Evolutionary conservation across 2,329 filamentous ascomycete species (phyloP).

Genomic region (Cyphellophora europaea): DNA sequence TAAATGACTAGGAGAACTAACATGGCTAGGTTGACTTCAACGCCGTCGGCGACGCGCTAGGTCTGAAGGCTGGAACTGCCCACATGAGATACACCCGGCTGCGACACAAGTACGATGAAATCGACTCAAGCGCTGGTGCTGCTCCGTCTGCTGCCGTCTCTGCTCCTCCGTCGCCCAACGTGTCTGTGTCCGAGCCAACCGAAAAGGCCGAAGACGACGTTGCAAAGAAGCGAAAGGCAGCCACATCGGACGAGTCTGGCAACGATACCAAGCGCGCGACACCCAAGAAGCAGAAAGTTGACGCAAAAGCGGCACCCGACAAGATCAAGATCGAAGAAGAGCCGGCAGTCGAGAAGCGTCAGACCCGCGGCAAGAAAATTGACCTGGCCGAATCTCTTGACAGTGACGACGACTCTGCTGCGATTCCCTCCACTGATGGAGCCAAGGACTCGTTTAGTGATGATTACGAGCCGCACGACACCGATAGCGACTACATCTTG

Average conservation of each 20-base stretch:
- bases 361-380: neutral
- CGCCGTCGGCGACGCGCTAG: conserved; percentile 23
- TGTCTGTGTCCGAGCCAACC: neutral
- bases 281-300: neutral
- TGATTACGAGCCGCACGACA: neutral
- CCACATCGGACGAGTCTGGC: neutral
- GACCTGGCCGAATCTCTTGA: neutral
- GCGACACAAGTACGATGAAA: conserved; percentile 13
- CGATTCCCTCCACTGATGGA: neutral
- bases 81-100: conserved; percentile 29
- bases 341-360: neutral
- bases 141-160: neutral
- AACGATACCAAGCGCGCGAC: no score
- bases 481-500: neutral
- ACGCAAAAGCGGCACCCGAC: neutral
- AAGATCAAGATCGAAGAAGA: neutral
- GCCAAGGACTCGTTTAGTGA: neutral
- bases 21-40: conserved; percentile 33
- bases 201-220: neutral
- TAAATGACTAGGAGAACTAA: neutral
- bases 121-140: neutral
- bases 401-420: neutral
- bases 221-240: neutral
- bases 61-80: conserved; percentile 27
- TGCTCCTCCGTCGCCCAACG: neutral